Conservation (phyloP, 2,329 filamentous ascomycete species). For the Ophiobolus disseminans region DNA sequence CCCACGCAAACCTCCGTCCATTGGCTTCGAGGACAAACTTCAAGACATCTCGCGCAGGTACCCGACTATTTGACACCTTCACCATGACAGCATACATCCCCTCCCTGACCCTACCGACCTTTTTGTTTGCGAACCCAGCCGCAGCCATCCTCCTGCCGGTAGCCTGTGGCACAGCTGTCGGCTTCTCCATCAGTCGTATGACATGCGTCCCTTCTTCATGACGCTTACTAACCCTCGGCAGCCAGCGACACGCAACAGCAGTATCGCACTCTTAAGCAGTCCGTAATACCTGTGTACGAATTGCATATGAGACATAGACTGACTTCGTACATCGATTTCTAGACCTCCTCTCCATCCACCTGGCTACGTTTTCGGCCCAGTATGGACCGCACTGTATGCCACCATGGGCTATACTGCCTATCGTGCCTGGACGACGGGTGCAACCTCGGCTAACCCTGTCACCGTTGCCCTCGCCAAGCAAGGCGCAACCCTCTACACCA, state of each 20-base stretch:
- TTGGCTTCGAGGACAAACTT: no score
- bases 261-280: conserved; percentile 72
- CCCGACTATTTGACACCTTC: conserved; percentile 13
- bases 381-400: conserved; percentile 66
- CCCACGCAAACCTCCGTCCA: background rate
- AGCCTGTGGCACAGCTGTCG: conserved; percentile 74
- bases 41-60: background rate
- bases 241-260: conserved; percentile 58
- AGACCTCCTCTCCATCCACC: conserved; percentile 65
- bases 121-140: conserved; percentile 75
- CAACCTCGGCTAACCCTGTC: conserved; percentile 57
- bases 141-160: conserved; percentile 79
- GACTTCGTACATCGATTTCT: no score
- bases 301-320: no score
- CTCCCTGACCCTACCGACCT: conserved; percentile 75
- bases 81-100: conserved; percentile 82
- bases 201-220: conserved; percentile 8
- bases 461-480: conserved; percentile 67
- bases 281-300: no score
- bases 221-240: conserved; percentile 6
- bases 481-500: conserved; percentile 80
- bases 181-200: conserved; percentile 71
- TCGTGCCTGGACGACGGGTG: conserved; percentile 71
- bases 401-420: conserved; percentile 91
- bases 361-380: conserved; percentile 64